These are phyloP conservation scores for Fistulinella prunicolor DNA, from an alignment of 768 basidiomycete genomes.

Conservation along the genomic window DNA sequence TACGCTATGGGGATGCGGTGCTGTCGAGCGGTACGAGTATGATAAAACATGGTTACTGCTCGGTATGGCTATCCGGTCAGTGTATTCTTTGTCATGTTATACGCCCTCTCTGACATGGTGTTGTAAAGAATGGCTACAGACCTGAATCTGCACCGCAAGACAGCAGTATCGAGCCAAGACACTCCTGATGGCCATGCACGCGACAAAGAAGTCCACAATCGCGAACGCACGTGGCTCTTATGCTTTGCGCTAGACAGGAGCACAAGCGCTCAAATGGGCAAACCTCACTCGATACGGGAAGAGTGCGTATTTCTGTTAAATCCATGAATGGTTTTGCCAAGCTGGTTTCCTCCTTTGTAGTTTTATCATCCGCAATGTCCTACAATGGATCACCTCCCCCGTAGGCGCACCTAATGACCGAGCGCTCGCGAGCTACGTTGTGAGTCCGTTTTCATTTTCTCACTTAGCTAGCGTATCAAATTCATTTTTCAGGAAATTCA, in stretches of 20 bases:
- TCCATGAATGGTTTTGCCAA: background rate
- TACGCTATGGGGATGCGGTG: slow-evolving; percentile 87
- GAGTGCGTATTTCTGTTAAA: slow-evolving; percentile 58
- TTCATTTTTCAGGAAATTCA: slow-evolving; percentile 63
- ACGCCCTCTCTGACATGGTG: slow-evolving; percentile 8
- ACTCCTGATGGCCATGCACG: slow-evolving; percentile 77
- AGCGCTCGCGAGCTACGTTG: slow-evolving; percentile 73
- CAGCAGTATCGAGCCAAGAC: slow-evolving; percentile 53
- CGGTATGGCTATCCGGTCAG: slow-evolving; percentile 80
- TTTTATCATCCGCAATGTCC: slow-evolving; percentile 82
- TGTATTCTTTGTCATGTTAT: slow-evolving; percentile 4
- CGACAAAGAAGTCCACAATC: slow-evolving; percentile 85
- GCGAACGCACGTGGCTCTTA: slow-evolving; percentile 92
- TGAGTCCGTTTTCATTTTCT: slow-evolving; percentile 34
- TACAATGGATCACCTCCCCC: slow-evolving; percentile 69
- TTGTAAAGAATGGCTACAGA: slow-evolving; percentile 85
- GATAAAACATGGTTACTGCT: slow-evolving; percentile 91
- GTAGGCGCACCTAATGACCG: slow-evolving; percentile 62
- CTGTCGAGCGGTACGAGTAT: slow-evolving; percentile 94
- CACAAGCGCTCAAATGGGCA: slow-evolving; percentile 94
- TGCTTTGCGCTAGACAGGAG: slow-evolving; percentile 88
- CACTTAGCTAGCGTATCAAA: background rate
- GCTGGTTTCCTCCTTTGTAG: slow-evolving; percentile 35
- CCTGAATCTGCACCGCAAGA: slow-evolving; percentile 91
- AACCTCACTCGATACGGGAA: slow-evolving; percentile 89